Conservation (phyloP, 345 rosid species). For the Citrus cavaleriei region DNA sequence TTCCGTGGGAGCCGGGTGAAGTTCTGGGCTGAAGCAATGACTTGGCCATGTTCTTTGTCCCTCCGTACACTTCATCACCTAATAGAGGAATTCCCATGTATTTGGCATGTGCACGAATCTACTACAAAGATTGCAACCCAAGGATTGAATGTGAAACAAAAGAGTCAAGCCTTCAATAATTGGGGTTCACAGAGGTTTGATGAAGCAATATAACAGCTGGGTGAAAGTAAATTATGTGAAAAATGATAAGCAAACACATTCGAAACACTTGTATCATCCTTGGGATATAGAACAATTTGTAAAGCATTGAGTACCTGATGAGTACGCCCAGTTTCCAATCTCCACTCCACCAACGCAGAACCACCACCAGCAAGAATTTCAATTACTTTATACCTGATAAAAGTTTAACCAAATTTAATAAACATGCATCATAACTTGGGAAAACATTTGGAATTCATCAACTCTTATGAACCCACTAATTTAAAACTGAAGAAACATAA, state of each 20-base stretch:
- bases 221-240: not conserved
- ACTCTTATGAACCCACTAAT: not conserved
- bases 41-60: slow-evolving; percentile 73
- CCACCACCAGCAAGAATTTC: slow-evolving; percentile 78
- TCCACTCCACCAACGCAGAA: slow-evolving; percentile 92
- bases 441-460: not conserved
- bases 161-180: not conserved
- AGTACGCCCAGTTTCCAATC: slow-evolving; percentile 94
- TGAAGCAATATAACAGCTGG: not conserved
- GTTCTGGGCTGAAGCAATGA: slow-evolving; percentile 64
- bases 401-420: slow-evolving; percentile 12
- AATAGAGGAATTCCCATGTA: slow-evolving; percentile 68
- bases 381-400: slow-evolving; percentile 75
- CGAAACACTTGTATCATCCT: not conserved
- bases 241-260: not conserved
- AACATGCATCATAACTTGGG: not conserved
- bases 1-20: slow-evolving; percentile 32
- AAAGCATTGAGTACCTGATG: slow-evolving; percentile 64
- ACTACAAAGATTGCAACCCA: slow-evolving; percentile 4
- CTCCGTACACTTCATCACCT: slow-evolving; percentile 90
- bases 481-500: not conserved
- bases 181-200: not conserved
- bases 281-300: not conserved
- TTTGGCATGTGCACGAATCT: slow-evolving; percentile 98
- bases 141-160: not conserved